Evolutionary conservation across 768 basidiomycete species (phyloP).

Genomic region (Pilatotrama ljubarskyi): DNA sequence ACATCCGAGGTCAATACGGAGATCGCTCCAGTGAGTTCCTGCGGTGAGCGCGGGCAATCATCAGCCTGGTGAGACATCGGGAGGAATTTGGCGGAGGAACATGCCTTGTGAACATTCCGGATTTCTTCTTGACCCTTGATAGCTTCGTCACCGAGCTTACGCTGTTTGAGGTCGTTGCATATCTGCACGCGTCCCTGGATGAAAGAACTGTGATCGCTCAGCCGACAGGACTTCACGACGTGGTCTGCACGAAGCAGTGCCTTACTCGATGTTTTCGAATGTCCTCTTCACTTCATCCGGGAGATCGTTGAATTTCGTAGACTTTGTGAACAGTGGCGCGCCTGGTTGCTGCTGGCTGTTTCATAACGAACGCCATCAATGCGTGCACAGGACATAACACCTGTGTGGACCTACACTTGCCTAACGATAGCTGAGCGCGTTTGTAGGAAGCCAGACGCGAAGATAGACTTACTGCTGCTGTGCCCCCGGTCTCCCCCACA

Average conservation of each 20-base stretch:
- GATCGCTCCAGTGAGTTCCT: slow-evolving; percentile 68
- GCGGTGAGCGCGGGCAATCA: background rate
- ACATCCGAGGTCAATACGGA: slow-evolving; percentile 67
- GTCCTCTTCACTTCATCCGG: slow-evolving; percentile 65
- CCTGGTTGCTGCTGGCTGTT: slow-evolving; percentile 19
- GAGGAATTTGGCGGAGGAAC: background rate
- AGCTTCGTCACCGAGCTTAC: slow-evolving; percentile 74
- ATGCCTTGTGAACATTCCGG: slow-evolving; percentile 65
- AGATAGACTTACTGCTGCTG: slow-evolving; percentile 24
- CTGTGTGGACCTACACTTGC: background rate
- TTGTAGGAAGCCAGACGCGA: background rate
- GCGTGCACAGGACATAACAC: background rate
- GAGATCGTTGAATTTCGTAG: slow-evolving; percentile 82
- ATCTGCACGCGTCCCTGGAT: slow-evolving; percentile 71
- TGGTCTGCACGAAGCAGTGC: background rate
- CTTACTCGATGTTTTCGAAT: slow-evolving; percentile 74
- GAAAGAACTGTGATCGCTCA: slow-evolving; percentile 16
- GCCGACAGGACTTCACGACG: background rate
- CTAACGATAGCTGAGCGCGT: background rate
- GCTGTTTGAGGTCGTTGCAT: slow-evolving; percentile 74
- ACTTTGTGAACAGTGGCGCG: slow-evolving; percentile 47
- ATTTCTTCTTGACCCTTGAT: slow-evolving; percentile 72
- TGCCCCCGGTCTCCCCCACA: slow-evolving; percentile 21
- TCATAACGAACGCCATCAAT: background rate
- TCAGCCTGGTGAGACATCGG: background rate